A percentile compares a stretch with the other conserved stretches of the same genome.
phyloP scores from a whole-genome alignment of 2,329 filamentous ascomycete genomes.

The Teratosphaeria viscida region DNA sequence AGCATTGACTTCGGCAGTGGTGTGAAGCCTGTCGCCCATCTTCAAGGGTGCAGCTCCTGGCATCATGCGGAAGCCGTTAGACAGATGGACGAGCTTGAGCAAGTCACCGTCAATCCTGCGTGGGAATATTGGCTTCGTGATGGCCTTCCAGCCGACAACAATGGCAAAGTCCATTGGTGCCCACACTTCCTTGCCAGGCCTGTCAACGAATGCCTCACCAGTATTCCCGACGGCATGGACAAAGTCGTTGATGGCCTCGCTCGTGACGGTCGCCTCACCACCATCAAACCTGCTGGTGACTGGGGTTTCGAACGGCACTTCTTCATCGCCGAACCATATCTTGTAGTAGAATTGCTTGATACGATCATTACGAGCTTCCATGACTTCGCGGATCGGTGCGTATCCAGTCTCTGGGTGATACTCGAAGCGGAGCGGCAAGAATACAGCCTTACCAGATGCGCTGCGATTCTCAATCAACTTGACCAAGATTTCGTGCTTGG shows the following conservation, averaged over 20 bases:
- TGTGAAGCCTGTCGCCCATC: conserved; percentile 87
- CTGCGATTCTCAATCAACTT: conserved; percentile 91
- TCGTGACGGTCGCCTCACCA: conserved; percentile 74
- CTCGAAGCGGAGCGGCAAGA: conserved; percentile 75
- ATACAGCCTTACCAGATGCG: conserved; percentile 69
- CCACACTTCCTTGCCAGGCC: conserved; percentile 84
- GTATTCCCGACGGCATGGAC: conserved; percentile 98
- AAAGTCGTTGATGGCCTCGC: conserved; percentile 93
- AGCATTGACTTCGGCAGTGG: conserved; percentile 90
- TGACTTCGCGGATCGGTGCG: conserved; percentile 93
- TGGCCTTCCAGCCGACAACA: conserved; percentile 59
- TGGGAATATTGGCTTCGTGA: conserved; percentile 98
- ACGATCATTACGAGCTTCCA: conserved; percentile 89
- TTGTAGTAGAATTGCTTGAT: conserved; percentile 99
- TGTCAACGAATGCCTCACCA: conserved; percentile 91
- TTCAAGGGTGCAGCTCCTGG: conserved; percentile 89
- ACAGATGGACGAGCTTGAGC: conserved; percentile 90
- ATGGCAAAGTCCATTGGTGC: conserved; percentile 82
- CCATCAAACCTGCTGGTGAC: conserved; percentile 86
- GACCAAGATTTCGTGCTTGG: conserved; percentile 70
- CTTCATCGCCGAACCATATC: conserved; percentile 88
- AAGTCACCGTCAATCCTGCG: conserved; percentile 91
- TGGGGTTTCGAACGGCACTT: conserved; percentile 69
- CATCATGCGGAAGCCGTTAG: conserved; percentile 97
- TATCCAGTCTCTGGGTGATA: conserved; percentile 95